Conservation (phyloP, 108 stramenopile species). For the Nannochloropsis gaditana region DNA sequence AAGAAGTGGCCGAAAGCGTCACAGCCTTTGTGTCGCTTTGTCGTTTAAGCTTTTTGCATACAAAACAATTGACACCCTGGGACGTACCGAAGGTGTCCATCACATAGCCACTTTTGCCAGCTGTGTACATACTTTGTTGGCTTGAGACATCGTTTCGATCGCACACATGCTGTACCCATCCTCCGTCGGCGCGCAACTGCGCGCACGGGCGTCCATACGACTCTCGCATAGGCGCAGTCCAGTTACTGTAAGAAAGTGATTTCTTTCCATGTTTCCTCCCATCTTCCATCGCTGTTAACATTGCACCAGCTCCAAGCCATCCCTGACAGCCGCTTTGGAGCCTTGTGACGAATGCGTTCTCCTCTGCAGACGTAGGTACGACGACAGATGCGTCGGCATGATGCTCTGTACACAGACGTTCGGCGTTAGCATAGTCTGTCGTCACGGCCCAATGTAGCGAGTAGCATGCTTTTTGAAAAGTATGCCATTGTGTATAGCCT, state of each 20-base stretch:
- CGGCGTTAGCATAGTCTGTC: slow-evolving; percentile 5
- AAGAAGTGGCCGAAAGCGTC: background rate
- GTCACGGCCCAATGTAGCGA: background rate
- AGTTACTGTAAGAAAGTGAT: background rate
- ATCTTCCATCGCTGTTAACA: background rate
- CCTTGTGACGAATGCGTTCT: background rate
- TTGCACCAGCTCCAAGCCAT: background rate
- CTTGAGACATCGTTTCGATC: background rate
- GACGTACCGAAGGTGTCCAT: background rate
- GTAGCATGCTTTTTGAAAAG: background rate
- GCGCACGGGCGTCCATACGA: background rate
- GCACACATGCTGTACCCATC: background rate
- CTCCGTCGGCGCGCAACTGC: background rate
- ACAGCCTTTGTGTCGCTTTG: background rate
- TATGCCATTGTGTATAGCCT: background rate
- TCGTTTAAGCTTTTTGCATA: background rate
- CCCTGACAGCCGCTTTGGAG: slow-evolving; percentile 1
- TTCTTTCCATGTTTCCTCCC: background rate
- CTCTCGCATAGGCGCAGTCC: background rate
- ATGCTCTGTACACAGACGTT: background rate
- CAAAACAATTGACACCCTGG: background rate
- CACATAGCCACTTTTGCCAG: background rate
- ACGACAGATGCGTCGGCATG: background rate
- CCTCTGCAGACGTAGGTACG: background rate
- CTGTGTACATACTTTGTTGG: background rate